Percentiles rank a stretch among this genome's conserved stretches.
These are phyloP conservation scores for Colletotrichum lindemuthianum DNA, from an alignment of 2,329 filamentous ascomycete genomes.

Conservation along the genomic window DNA sequence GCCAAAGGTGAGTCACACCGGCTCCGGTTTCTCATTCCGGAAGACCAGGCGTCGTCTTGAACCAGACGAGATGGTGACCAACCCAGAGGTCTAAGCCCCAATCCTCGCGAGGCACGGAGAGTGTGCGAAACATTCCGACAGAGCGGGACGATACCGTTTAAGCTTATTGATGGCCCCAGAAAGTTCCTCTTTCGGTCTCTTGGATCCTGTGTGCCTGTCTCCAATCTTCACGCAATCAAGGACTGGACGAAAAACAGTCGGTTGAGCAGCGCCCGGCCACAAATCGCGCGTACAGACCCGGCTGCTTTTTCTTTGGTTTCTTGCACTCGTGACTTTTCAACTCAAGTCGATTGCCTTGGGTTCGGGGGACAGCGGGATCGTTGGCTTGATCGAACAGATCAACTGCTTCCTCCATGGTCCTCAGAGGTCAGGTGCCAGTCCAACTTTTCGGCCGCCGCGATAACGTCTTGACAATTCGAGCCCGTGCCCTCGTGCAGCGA, in stretches of 20 bases:
- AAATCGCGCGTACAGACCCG: conserved; percentile 24
- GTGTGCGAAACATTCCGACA: conserved; percentile 26
- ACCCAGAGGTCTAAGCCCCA: conserved; percentile 2
- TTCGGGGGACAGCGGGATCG: not conserved
- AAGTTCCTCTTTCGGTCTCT: conserved; percentile 19
- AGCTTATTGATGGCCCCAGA: conserved; percentile 33
- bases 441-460: not conserved
- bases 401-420: conserved; percentile 1
- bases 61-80: not conserved
- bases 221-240: conserved; percentile 3
- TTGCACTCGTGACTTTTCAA: conserved; percentile 14
- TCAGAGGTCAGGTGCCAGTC: conserved; percentile 15
- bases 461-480: too few species aligned
- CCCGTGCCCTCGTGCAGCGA: too few species aligned
- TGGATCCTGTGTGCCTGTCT: conserved; percentile 10
- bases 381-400: not conserved
- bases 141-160: conserved; percentile 23
- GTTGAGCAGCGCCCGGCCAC: conserved; percentile 16
- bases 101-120: not conserved
- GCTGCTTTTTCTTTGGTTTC: conserved; percentile 8
- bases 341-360: not conserved
- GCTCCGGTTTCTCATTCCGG: not conserved
- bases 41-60: not conserved
- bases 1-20: conserved; percentile 24
- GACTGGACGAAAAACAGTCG: conserved; percentile 32